Evolutionary conservation across 116 monocot genomes (phyloP).

Genomic region (Papilionanthe hybrid): DNA sequence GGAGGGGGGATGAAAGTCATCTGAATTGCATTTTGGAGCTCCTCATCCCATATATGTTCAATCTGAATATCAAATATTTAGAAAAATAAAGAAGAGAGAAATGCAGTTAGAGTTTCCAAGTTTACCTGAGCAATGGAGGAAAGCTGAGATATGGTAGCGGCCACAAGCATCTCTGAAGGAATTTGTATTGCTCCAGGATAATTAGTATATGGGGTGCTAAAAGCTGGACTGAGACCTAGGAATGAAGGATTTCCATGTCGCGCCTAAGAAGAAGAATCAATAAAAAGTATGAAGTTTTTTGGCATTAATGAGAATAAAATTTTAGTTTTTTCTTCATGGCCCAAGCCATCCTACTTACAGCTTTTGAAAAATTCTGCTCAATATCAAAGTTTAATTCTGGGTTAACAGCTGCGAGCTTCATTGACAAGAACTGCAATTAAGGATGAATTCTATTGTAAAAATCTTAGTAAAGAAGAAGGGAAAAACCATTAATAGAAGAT

Average conservation of each 20-base stretch:
- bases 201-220: conserved; percentile 23
- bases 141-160: conserved; percentile 17
- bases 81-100: neutral
- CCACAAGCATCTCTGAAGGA: conserved; percentile 20
- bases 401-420: conserved; percentile 79
- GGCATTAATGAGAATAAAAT: neutral
- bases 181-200: conserved; percentile 37
- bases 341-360: conserved; percentile 36
- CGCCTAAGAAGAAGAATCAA: neutral
- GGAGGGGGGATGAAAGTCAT: conserved; percentile 40
- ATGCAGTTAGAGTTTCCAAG: neutral
- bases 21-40: conserved; percentile 43
- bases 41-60: conserved; percentile 49
- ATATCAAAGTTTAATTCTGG: conserved; percentile 64
- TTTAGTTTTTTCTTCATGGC: neutral
- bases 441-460: neutral
- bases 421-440: conserved; percentile 74
- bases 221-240: conserved; percentile 23
- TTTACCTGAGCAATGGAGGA: conserved; percentile 43
- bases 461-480: neutral
- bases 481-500: neutral
- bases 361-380: conserved; percentile 56
- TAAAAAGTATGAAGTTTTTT: neutral
- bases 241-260: neutral
- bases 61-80: conserved; percentile 27